phyloP scores from a whole-genome alignment of 2,329 filamentous ascomycete species.

The Aspergillus tanneri region DNA sequence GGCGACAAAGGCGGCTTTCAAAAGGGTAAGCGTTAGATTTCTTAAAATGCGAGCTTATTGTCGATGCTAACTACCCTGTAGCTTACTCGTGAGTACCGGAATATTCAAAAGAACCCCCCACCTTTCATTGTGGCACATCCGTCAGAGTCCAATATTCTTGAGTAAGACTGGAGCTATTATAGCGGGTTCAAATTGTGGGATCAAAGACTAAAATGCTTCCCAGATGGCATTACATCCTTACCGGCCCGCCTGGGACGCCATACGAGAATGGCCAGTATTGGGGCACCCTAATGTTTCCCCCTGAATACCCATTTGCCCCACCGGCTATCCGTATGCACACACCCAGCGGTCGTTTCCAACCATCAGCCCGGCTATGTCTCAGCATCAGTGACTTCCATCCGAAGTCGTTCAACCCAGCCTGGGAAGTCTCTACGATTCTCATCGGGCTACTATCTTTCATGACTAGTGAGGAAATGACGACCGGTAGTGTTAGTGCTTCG shows the following conservation, averaged over 20 bases:
- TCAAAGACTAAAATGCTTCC: slow-evolving; percentile 18
- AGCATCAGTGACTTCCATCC: slow-evolving; percentile 98
- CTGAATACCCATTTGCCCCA: slow-evolving; percentile 95
- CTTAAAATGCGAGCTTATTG: neutral
- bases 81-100: slow-evolving; percentile 64
- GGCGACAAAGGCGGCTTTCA: slow-evolving; percentile 71
- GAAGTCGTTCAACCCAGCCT: slow-evolving; percentile 96
- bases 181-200: no score
- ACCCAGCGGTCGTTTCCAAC: slow-evolving; percentile 90
- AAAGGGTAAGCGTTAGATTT: slow-evolving; percentile 55
- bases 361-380: slow-evolving; percentile 85
- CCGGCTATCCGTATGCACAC: slow-evolving; percentile 99
- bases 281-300: slow-evolving; percentile 92
- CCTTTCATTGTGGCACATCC: slow-evolving; percentile 88
- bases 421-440: slow-evolving; percentile 95
- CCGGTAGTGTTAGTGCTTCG: slow-evolving; percentile 77
- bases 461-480: slow-evolving; percentile 99
- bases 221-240: slow-evolving; percentile 94
- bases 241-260: slow-evolving; percentile 87
- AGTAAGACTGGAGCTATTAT: slow-evolving; percentile 65
- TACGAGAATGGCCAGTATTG: slow-evolving; percentile 97
- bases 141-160: slow-evolving; percentile 86
- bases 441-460: slow-evolving; percentile 95
- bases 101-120: slow-evolving; percentile 72
- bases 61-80: slow-evolving; percentile 26